These are phyloP conservation scores for Acarospora socialis DNA, from an alignment of 2,329 filamentous ascomycete genomes.

Conservation along the genomic window DNA sequence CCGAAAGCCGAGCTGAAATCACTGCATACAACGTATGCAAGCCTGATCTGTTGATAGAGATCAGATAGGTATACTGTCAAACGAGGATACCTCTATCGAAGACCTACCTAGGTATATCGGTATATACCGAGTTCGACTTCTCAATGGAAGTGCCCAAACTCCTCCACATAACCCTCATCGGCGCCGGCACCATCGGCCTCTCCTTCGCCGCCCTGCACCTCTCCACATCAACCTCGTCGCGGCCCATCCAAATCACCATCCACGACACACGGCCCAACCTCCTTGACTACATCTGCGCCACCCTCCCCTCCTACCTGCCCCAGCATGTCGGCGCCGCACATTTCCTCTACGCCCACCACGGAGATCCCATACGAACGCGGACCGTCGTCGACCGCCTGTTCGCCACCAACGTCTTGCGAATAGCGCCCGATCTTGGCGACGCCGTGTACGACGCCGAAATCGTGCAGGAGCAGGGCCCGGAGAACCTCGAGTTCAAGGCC, in stretches of 20 bases:
- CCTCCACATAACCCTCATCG: constrained; percentile 23
- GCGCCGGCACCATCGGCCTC: constrained; percentile 37
- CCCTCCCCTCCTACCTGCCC: constrained; percentile 34
- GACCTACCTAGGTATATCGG: no score
- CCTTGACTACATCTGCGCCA: constrained; percentile 27
- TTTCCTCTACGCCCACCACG: background rate
- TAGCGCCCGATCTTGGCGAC: constrained; percentile 18
- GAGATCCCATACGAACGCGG: background rate
- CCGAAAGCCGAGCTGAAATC: no score
- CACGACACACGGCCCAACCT: constrained; percentile 38
- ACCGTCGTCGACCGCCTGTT: constrained; percentile 11
- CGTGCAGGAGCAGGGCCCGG: constrained; percentile 46
- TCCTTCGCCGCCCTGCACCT: constrained; percentile 43
- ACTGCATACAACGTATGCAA: background rate
- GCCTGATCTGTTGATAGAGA: background rate
- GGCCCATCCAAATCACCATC: constrained; percentile 29
- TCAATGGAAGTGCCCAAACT: background rate
- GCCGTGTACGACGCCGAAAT: constrained; percentile 36
- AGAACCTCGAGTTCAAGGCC: constrained; percentile 38
- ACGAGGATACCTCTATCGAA: background rate
- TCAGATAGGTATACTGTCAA: background rate
- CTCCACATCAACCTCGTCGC: constrained; percentile 17
- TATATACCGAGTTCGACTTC: no score
- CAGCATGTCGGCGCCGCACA: constrained; percentile 18
- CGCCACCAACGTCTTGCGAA: constrained; percentile 10